phyloP scores from a whole-genome alignment of 2,329 filamentous ascomycete genomes.

The Microcera coccophila region DNA sequence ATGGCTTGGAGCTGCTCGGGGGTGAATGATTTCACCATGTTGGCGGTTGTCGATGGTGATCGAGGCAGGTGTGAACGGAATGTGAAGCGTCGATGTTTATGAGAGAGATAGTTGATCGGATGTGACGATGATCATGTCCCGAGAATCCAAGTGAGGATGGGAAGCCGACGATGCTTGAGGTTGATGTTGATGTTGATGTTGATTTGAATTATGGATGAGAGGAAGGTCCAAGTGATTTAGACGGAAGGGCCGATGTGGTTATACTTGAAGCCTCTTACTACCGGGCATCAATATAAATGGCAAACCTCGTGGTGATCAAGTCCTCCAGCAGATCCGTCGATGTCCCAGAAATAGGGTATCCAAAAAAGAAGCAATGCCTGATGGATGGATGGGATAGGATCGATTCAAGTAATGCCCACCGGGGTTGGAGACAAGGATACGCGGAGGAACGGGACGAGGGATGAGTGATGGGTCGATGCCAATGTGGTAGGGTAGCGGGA shows the following conservation, averaged over 20 bases:
- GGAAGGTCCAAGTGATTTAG: background rate
- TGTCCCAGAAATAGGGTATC: no score
- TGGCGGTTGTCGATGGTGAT: conserved; percentile 2
- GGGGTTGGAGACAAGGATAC: background rate
- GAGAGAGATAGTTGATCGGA: background rate
- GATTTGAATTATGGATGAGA: background rate
- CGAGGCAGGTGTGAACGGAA: no score
- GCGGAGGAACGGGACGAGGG: background rate
- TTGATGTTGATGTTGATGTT: no score
- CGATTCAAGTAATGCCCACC: background rate
- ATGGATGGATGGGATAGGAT: background rate
- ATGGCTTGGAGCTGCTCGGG: conserved; percentile 50
- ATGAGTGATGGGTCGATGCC: no score
- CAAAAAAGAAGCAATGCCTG: background rate
- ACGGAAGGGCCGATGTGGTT: background rate
- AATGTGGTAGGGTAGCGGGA: no score
- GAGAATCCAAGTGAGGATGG: background rate
- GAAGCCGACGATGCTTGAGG: background rate
- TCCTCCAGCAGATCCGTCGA: no score
- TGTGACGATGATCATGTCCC: background rate
- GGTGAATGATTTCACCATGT: conserved; percentile 16
- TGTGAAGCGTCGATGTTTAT: no score
- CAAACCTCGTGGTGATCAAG: no score
- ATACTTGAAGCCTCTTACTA: no score
- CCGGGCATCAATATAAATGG: no score